These are phyloP conservation scores for Gamarada debralockiae DNA, from an alignment of 495 filamentous ascomycete genomes.

Conservation along the genomic window DNA sequence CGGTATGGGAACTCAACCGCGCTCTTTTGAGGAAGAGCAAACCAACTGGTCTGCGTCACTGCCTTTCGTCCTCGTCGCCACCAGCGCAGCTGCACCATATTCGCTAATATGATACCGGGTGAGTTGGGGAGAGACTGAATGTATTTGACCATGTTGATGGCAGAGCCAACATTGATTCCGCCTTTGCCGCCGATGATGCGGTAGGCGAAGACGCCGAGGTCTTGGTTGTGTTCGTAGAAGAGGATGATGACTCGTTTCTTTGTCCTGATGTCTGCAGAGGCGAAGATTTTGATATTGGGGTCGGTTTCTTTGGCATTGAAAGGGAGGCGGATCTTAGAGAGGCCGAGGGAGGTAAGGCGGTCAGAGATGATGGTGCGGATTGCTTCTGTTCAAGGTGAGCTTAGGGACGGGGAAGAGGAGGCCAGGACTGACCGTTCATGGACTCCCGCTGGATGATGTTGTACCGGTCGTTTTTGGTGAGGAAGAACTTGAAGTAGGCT, in stretches of 20 bases:
- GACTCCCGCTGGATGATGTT: conserved; percentile 67
- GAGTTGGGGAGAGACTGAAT: conserved; percentile 36
- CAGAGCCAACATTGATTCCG: conserved; percentile 63
- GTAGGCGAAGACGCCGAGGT: conserved; percentile 71
- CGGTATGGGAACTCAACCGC: conserved; percentile 39
- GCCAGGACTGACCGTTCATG: conserved; percentile 59
- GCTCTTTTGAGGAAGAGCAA: conserved; percentile 47
- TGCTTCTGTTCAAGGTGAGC: conserved; percentile 44
- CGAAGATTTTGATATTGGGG: conserved; percentile 66
- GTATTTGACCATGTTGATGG: conserved; percentile 54
- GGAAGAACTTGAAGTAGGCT: conserved; percentile 66
- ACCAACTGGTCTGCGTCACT: conserved; percentile 51
- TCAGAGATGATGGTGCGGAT: conserved; percentile 53
- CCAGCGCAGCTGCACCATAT: conserved; percentile 69
- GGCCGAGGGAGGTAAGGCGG: conserved; percentile 55
- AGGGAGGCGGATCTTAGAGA: conserved; percentile 58
- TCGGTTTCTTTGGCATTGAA: conserved; percentile 34
- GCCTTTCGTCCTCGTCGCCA: conserved; percentile 51
- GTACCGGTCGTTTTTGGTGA: conserved; percentile 65
- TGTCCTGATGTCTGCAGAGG: conserved; percentile 49
- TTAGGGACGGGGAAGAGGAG: background rate
- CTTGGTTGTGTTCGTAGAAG: conserved; percentile 65
- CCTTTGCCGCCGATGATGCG: conserved; percentile 53
- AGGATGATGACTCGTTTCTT: conserved; percentile 68
- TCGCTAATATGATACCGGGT: conserved; percentile 62